Evolutionary conservation across 768 basidiomycete species (phyloP).

Genomic region (button mushroom (Agaricus bisporus)): DNA sequence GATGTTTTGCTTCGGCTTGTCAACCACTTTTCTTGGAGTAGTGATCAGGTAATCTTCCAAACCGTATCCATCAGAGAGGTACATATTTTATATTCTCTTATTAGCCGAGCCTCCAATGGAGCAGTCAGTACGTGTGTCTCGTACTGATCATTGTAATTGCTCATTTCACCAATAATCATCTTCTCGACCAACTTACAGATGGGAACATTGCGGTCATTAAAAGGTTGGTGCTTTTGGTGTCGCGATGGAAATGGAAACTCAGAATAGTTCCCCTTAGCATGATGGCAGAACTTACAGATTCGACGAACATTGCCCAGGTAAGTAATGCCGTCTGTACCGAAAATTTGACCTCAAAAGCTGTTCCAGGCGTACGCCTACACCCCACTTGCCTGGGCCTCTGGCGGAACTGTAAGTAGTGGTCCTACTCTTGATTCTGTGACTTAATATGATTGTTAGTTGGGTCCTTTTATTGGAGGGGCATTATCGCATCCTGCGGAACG

Average conservation of each 20-base stretch:
- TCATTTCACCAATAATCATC: background rate
- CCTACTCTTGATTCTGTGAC: too few species aligned
- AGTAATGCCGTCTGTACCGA: background rate
- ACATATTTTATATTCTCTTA: slow-evolving; percentile 9
- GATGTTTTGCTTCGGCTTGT: slow-evolving; percentile 73
- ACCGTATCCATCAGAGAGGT: background rate
- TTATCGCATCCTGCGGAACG: slow-evolving; percentile 42
- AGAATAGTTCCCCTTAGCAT: slow-evolving; percentile 33
- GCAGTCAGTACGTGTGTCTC: slow-evolving; percentile 47
- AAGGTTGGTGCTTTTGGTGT: slow-evolving; percentile 23
- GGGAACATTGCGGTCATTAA: slow-evolving; percentile 68
- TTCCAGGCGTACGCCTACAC: slow-evolving; percentile 55
- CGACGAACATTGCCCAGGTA: slow-evolving; percentile 59
- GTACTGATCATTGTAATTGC: background rate
- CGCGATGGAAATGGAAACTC: background rate
- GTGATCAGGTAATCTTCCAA: slow-evolving; percentile 35
- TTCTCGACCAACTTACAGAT: slow-evolving; percentile 23
- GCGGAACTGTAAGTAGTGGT: slow-evolving; percentile 26
- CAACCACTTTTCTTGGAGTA: slow-evolving; percentile 60
- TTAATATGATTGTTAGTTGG: slow-evolving; percentile 8
- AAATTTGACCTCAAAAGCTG: background rate
- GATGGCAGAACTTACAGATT: slow-evolving; percentile 68
- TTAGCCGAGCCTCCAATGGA: slow-evolving; percentile 62
- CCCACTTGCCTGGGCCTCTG: slow-evolving; percentile 45
- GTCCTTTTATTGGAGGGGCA: slow-evolving; percentile 51